Conservation (phyloP, 305 asterid genomes). For the Fraxinus albicans region DNA sequence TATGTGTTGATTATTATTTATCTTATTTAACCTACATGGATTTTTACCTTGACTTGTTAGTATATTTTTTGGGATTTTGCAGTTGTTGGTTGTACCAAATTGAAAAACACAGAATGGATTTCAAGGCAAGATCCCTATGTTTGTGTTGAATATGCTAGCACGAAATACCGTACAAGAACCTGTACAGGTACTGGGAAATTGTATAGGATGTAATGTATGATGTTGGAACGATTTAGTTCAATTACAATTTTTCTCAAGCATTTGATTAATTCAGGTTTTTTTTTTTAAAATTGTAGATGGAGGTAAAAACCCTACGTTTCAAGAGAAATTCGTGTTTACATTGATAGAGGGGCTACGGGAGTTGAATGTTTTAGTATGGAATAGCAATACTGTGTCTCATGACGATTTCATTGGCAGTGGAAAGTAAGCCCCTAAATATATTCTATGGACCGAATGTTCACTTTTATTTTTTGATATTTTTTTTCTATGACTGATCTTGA, state of each 20-base stretch:
- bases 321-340: constrained; percentile 48
- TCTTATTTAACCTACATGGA: neutral
- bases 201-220: neutral
- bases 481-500: constrained; percentile 2
- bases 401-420: constrained; percentile 53
- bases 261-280: neutral
- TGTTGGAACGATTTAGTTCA: neutral
- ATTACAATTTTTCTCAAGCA: neutral
- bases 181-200: constrained; percentile 34
- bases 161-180: constrained; percentile 45
- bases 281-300: constrained; percentile 33
- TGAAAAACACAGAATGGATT: constrained; percentile 53
- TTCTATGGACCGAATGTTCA: neutral
- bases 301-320: constrained; percentile 51
- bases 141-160: constrained; percentile 47
- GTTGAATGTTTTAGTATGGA: constrained; percentile 42
- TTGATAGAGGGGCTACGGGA: constrained; percentile 52
- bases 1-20: neutral
- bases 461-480: neutral
- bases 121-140: constrained; percentile 63
- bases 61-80: constrained; percentile 4
- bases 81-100: constrained; percentile 47
- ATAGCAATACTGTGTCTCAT: constrained; percentile 42
- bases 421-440: constrained; percentile 25
- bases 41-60: neutral